Percentiles rank a stretch among this genome's conserved stretches.
Conservation (phyloP, 208 protist genomes). For the Leptomonas pyrrhocoris region DNA sequence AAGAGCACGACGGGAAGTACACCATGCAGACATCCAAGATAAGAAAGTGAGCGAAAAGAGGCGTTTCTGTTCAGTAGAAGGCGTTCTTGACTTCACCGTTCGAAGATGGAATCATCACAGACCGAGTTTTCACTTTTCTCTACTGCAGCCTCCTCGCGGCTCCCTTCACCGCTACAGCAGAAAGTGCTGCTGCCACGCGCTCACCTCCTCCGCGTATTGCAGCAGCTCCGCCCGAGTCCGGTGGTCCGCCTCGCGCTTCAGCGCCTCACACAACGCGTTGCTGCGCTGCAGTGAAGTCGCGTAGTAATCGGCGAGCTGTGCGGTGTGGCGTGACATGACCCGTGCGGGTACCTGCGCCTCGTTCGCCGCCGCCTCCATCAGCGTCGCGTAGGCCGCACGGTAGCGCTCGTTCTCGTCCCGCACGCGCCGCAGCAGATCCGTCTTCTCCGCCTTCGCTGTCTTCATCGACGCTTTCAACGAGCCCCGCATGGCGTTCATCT, state of each 20-base stretch:
- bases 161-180: constrained; percentile 17
- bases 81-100: too few species aligned
- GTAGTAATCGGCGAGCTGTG: constrained; percentile 71
- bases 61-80: too few species aligned
- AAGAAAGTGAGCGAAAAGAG: too few species aligned
- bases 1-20: too few species aligned
- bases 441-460: constrained; percentile 36
- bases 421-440: constrained; percentile 60
- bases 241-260: constrained; percentile 64
- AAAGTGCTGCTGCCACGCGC: constrained; percentile 79
- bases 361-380: constrained; percentile 77
- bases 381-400: constrained; percentile 64
- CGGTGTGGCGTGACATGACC: constrained; percentile 75
- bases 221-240: constrained; percentile 62
- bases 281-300: constrained; percentile 70
- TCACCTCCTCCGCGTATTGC: constrained; percentile 70
- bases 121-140: too few species aligned
- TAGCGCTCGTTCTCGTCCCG: constrained; percentile 83
- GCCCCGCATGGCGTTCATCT: constrained; percentile 49
- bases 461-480: constrained; percentile 44
- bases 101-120: too few species aligned
- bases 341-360: constrained; percentile 56
- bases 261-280: constrained; percentile 60
- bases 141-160: too few species aligned
- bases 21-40: too few species aligned